Evolutionary conservation across 768 basidiomycete species (phyloP), one percentile per base, ranked within the genome.

Genomic region (Kwoniella dejecticola): DNA sequence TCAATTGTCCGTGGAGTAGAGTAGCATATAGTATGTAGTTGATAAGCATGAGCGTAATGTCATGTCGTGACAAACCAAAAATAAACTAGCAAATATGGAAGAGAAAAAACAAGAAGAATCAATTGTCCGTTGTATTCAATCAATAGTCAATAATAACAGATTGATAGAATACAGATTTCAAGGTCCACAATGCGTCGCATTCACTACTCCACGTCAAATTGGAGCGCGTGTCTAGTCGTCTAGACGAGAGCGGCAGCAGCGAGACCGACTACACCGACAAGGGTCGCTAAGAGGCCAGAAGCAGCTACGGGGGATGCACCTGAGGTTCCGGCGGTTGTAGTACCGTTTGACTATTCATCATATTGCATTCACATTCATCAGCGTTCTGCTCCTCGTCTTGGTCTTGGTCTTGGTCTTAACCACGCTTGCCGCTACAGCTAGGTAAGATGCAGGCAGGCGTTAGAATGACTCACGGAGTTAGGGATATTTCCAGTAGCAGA

Each of bases 401-500:
- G 8, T 8, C 8, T 38, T 8, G 8, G 36, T 38, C 36, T 38
- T 38, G 27, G 26, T n/a, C n/a, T 50, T 17, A 26, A 50, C 5
- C 13, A 30, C 12, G 21, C 11, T 50, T 30, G 13, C 11, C 8
- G 48, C 19, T n/a, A 46, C 10, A 46, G 11, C 13, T 23, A 5
- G 48, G 15, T 6, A n/a, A 30, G 10, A 24, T 17, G 40, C 1
- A 42, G 2, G 21, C 13, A 29, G 15, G 15, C 3, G 27, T 15
- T 12, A 41, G 7, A 15, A 36, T 36, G 13, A 59, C 57, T 59
- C 24, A 53, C 59, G 17, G 61, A 47, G 48, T 62, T 62, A 48
- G 61, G 61, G 49, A 62, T 62, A 31, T 45, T 48, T 29, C 54
- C 61, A 27, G 54, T 24, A 21, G 54, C n/a, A 15, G 46, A 17